Evolutionary conservation across 2,329 filamentous ascomycete genomes (phyloP).

Genomic region (Biscogniauxia mediterranea): DNA sequence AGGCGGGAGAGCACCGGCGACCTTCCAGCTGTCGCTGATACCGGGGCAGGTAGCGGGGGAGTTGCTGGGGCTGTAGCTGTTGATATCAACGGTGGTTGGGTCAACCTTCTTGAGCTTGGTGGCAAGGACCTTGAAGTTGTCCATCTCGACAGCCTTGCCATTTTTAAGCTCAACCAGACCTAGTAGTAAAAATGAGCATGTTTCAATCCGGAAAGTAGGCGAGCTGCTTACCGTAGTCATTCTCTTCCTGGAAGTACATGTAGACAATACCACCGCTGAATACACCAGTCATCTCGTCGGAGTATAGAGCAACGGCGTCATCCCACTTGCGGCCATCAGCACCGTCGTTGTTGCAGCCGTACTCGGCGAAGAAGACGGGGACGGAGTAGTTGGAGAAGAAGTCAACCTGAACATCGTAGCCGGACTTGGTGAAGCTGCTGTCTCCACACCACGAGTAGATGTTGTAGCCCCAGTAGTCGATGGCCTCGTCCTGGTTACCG

Average conservation of each 20-base stretch:
- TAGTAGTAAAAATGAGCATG: conserved; percentile 4
- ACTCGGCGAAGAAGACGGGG: conserved; percentile 79
- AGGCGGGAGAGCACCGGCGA: conserved; percentile 65
- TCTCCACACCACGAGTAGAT: conserved; percentile 82
- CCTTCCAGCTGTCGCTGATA: conserved; percentile 54
- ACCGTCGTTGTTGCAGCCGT: conserved; percentile 65
- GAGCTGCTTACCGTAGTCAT: conserved; percentile 60
- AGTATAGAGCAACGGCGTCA: conserved; percentile 67
- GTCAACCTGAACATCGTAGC: conserved; percentile 66
- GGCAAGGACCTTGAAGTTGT: conserved; percentile 64
- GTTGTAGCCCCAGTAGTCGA: conserved; percentile 87
- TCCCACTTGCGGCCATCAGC: conserved; percentile 64
- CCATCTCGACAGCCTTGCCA: conserved; percentile 51
- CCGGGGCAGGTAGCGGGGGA: conserved; percentile 63
- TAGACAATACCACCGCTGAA: conserved; percentile 82
- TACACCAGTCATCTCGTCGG: conserved; percentile 65
- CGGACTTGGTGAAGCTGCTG: conserved; percentile 64
- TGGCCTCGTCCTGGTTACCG: conserved; percentile 54
- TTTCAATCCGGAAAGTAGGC: not conserved
- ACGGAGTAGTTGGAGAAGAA: conserved; percentile 73
- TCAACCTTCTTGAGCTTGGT: conserved; percentile 59
- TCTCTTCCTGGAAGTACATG: conserved; percentile 77
- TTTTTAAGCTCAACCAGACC: conserved; percentile 54
- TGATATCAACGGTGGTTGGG: conserved; percentile 57
- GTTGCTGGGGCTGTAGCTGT: conserved; percentile 63